Evolutionary conservation across 352 stramenopile genomes (phyloP).

Genomic region (Globisporangium heterothallicum): DNA sequence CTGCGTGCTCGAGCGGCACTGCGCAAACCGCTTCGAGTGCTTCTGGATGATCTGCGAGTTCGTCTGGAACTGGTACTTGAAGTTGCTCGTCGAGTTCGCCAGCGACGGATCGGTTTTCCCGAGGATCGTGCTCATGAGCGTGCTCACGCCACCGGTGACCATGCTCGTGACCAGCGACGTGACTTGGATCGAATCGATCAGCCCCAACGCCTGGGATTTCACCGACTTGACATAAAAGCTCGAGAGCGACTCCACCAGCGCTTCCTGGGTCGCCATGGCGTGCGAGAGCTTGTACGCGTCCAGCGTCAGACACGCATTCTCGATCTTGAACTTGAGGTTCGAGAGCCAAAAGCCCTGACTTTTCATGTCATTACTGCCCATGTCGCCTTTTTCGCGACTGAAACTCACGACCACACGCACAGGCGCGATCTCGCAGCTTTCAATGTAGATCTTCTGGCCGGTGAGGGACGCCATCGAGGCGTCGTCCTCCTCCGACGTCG

Average conservation of each 20-base stretch:
- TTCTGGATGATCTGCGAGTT: slow-evolving; percentile 73
- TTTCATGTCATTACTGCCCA: slow-evolving; percentile 11
- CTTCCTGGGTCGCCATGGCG: slow-evolving; percentile 71
- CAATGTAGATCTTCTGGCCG: slow-evolving; percentile 73
- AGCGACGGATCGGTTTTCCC: slow-evolving; percentile 71
- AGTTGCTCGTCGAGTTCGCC: slow-evolving; percentile 29
- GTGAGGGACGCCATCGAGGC: slow-evolving; percentile 67
- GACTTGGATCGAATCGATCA: slow-evolving; percentile 84
- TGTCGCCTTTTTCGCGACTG: slow-evolving; percentile 60
- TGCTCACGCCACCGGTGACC: slow-evolving; percentile 70
- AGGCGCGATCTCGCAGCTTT: slow-evolving; percentile 55
- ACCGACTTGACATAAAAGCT: slow-evolving; percentile 79
- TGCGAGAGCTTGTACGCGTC: slow-evolving; percentile 60
- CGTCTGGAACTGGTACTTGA: slow-evolving; percentile 66
- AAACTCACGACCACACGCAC: slow-evolving; percentile 78
- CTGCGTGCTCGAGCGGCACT: slow-evolving; percentile 40
- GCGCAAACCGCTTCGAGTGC: slow-evolving; percentile 46
- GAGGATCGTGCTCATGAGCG: slow-evolving; percentile 71
- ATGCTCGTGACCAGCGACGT: slow-evolving; percentile 81
- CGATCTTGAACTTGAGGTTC: slow-evolving; percentile 83
- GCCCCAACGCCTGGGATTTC: slow-evolving; percentile 72
- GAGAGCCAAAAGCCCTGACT: slow-evolving; percentile 68
- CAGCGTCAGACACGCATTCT: slow-evolving; percentile 77
- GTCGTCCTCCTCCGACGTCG: slow-evolving; percentile 35
- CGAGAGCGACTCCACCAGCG: slow-evolving; percentile 51